Conservation (phyloP, 2,329 filamentous ascomycete species). For the Sporothrix pseudoabietina region DNA sequence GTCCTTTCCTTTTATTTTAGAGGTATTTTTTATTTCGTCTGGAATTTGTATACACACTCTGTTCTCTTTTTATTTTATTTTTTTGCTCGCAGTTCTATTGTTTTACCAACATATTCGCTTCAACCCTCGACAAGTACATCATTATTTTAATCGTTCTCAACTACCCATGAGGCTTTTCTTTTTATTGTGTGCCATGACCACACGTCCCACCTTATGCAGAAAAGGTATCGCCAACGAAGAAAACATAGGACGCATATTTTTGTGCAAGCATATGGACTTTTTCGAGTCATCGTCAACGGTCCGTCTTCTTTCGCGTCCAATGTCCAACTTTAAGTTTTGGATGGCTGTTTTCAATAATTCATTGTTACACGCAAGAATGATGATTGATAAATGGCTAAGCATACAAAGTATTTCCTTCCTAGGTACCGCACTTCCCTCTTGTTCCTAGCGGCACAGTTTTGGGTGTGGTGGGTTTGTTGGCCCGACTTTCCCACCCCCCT, state of each 20-base stretch:
- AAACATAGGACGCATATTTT: not conserved
- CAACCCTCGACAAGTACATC: no score
- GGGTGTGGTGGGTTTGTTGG: not conserved
- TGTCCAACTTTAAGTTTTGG: not conserved
- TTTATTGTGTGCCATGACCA: not conserved
- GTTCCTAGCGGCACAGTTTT: conserved; percentile 4
- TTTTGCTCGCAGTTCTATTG: no score
- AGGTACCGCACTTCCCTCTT: not conserved
- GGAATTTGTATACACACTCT: not conserved
- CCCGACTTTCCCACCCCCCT: not conserved
- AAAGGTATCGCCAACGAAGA: not conserved
- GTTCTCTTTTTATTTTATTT: not conserved
- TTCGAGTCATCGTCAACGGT: not conserved
- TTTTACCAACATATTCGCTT: no score
- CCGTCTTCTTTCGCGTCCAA: not conserved
- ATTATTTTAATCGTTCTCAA: no score
- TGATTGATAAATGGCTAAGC: not conserved
- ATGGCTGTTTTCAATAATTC: not conserved
- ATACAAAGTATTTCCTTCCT: not conserved
- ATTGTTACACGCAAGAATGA: not conserved
- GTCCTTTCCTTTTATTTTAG: not conserved
- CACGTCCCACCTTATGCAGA: not conserved
- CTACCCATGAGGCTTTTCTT: no score
- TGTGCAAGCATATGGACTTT: not conserved
- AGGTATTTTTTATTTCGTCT: not conserved